Percentiles rank a stretch among this genome's conserved stretches.
These are phyloP conservation scores for Meyerozyma sp. DNA, from an alignment of 1,139 yeast genomes.

Conservation along the genomic window DNA sequence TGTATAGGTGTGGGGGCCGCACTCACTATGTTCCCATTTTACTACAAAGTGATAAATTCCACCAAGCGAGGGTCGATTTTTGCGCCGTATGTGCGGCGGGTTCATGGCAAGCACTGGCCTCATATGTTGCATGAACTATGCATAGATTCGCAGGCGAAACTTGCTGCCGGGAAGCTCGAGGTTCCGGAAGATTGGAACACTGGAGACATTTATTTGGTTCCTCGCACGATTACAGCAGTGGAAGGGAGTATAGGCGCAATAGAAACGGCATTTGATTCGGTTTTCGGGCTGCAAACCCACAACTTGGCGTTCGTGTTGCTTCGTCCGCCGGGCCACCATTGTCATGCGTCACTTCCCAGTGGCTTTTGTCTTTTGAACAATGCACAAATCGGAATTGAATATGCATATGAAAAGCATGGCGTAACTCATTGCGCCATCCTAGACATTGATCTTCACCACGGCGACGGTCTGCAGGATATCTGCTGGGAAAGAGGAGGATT, in stretches of 20 bases:
- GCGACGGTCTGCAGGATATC: slow-evolving; percentile 89
- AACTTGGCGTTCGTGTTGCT: slow-evolving; percentile 64
- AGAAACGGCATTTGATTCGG: slow-evolving; percentile 63
- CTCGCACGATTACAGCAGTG: slow-evolving; percentile 64
- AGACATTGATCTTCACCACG: slow-evolving; percentile 85
- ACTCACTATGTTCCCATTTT: slow-evolving; percentile 60
- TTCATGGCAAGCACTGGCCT: slow-evolving; percentile 81
- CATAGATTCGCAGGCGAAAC: slow-evolving; percentile 50
- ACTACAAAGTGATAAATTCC: slow-evolving; percentile 49
- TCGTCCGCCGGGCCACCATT: slow-evolving; percentile 88
- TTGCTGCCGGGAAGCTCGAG: slow-evolving; percentile 55
- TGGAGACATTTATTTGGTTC: slow-evolving; percentile 74
- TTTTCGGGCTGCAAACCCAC: slow-evolving; percentile 31
- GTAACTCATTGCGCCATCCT: slow-evolving; percentile 79
- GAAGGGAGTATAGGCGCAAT: slow-evolving; percentile 79
- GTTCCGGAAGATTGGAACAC: slow-evolving; percentile 82
- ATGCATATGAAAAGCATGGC: slow-evolving; percentile 59
- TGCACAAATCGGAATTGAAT: slow-evolving; percentile 78
- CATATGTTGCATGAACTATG: slow-evolving; percentile 55
- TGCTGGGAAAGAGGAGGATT: slow-evolving; percentile 78
- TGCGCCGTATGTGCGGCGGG: slow-evolving; percentile 57
- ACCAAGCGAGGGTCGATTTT: slow-evolving; percentile 42
- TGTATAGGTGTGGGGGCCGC: slow-evolving; percentile 80
- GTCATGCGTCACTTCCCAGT: slow-evolving; percentile 78
- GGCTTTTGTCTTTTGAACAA: slow-evolving; percentile 86